Evolutionary conservation across 176 grass and related monocot genomes (phyloP).

Genomic region (Zoysia japonica): DNA sequence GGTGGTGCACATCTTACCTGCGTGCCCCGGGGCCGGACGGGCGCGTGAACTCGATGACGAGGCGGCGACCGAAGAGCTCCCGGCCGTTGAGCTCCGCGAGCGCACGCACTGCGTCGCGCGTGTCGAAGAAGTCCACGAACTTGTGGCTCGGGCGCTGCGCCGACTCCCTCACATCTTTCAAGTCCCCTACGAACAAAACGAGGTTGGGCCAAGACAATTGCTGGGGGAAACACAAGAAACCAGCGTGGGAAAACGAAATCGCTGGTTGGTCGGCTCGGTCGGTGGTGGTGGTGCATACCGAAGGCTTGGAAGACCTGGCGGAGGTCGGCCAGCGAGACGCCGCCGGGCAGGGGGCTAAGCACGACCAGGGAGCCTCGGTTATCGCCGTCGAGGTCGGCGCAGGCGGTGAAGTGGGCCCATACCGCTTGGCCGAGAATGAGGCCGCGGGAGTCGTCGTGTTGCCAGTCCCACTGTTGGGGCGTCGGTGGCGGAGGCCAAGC

Average conservation of each 20-base stretch:
- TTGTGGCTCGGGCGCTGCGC: conserved; percentile 62
- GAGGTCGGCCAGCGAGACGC: conserved; percentile 55
- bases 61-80: conserved; percentile 68
- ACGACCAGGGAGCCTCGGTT: conserved; percentile 78
- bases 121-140: conserved; percentile 94
- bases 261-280: conserved; percentile 5
- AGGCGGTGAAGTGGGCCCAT: conserved; percentile 78
- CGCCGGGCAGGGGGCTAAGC: conserved; percentile 56
- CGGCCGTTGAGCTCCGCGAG: conserved; percentile 70
- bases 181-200: conserved; percentile 48
- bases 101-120: conserved; percentile 67
- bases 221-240: conserved; percentile 38
- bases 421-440: conserved; percentile 57
- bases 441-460: conserved; percentile 22
- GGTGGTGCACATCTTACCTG: conserved; percentile 39
- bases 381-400: conserved; percentile 31
- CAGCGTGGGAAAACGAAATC: conserved; percentile 32
- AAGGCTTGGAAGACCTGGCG: conserved; percentile 74
- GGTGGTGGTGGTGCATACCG: conserved; percentile 48
- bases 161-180: conserved; percentile 91
- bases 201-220: conserved; percentile 18
- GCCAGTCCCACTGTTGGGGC: conserved; percentile 48
- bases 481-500: conserved; percentile 13
- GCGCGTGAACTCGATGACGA: conserved; percentile 73
- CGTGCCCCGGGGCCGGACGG: conserved; percentile 33